Percentiles rank a stretch among this genome's conserved stretches.
Evolutionary conservation across 2,329 filamentous ascomycete species (phyloP).

Genomic region (Aspergillus sp.): DNA sequence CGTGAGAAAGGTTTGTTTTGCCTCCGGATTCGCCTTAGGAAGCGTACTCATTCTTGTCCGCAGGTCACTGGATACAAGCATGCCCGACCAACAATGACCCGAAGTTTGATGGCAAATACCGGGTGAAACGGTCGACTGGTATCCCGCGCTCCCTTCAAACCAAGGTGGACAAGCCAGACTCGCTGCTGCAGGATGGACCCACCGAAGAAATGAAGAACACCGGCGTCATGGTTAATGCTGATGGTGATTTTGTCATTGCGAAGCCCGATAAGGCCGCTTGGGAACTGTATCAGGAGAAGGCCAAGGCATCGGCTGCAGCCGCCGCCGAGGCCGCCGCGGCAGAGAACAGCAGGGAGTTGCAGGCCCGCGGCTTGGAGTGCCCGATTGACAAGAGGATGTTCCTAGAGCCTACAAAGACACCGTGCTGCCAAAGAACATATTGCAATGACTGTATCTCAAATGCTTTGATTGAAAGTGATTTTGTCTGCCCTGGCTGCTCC

Average conservation of each 20-base stretch:
- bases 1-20: slow-evolving; percentile 63
- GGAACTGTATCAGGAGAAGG: slow-evolving; percentile 94
- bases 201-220: slow-evolving; percentile 74
- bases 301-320: slow-evolving; percentile 74
- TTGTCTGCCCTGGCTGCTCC: slow-evolving; percentile 86
- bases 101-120: slow-evolving; percentile 83
- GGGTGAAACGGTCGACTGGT: slow-evolving; percentile 91
- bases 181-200: slow-evolving; percentile 62
- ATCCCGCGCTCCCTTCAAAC: slow-evolving; percentile 93
- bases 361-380: slow-evolving; percentile 83
- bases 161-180: slow-evolving; percentile 83
- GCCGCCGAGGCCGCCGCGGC: slow-evolving; percentile 69
- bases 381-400: slow-evolving; percentile 96
- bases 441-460: slow-evolving; percentile 99
- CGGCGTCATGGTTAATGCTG: slow-evolving; percentile 94
- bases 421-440: slow-evolving; percentile 96
- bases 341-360: slow-evolving; percentile 73
- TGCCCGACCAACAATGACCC: slow-evolving; percentile 98
- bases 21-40: slow-evolving; percentile 10
- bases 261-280: slow-evolving; percentile 91
- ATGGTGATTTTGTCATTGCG: slow-evolving; percentile 94
- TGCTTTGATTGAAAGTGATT: slow-evolving; percentile 95
- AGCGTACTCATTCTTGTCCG: slow-evolving; percentile 11
- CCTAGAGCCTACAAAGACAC: slow-evolving; percentile 97
- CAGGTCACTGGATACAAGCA: slow-evolving; percentile 93